Evolutionary conservation across 164 flowering plant genomes (phyloP), one percentile per base, ranked within the genome.

Genomic region (Macadamia integrifolia): DNA sequence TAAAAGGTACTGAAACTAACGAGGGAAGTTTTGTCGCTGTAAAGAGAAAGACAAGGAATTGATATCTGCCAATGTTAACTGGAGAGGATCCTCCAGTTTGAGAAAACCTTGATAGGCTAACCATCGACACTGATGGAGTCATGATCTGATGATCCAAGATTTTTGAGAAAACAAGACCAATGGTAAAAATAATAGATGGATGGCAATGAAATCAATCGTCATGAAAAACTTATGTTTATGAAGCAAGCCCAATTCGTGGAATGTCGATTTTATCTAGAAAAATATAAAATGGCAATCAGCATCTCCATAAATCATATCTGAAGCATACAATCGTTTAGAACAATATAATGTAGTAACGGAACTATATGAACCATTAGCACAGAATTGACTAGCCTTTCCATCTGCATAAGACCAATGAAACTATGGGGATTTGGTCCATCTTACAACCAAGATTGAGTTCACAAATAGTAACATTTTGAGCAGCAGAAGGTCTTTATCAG

Each of bases 1-100:
- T 46, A 46, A 8, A 46, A 1, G 13, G 13, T 46, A 9, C 7
- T 11, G 9, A 46, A 4, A 46, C 50, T 46, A 46, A 46, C 23
- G 23, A 46, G 12, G 9, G 9, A 46, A 46, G 7, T 46, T 46
- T 46, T 46, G 50, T 23, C 23, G 23, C 23, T 23, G 23, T 23
- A 23, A 23, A 23, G 23, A 23, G 23, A 23, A 23, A 23, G 23
- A 23, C 23, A 23, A 23, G 23, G 23, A 23, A 23, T 23, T 77
- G 88, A 94, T 72, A 49, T 94, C 97, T 53, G 93, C 95, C 99
- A 97, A 94, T 8, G 99, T 97, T 59, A 94, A 89, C 84, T 94
- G 74, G 65, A 94, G 87, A 23, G 97, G 97, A 77, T 94, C 97
- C 64, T 23, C 23, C 99, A 75, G 87, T n/a, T 92, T 31, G 99